Percentiles rank a stretch among this genome's conserved stretches.
Evolutionary conservation across 139 green algal genomes (phyloP).

Genomic region (Chlorella sp.): DNA sequence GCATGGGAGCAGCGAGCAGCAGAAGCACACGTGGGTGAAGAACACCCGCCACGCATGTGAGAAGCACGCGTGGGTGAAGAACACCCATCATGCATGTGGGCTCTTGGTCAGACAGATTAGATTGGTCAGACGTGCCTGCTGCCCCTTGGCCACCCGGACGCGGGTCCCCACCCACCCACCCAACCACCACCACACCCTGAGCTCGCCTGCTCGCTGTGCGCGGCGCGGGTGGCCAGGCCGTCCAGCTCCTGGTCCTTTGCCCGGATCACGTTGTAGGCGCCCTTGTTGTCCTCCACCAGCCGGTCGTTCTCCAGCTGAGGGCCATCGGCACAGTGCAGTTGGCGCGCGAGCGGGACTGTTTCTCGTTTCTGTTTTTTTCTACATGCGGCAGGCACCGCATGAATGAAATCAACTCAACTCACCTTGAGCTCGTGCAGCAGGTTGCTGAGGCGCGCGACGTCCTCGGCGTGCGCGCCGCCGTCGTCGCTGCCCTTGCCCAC

Average conservation of each 20-base stretch:
- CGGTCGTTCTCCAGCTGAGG: slow-evolving; percentile 6
- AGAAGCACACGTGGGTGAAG: no score
- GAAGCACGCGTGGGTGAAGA: no score
- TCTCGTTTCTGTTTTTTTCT: slow-evolving; percentile 4
- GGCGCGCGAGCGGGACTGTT: no score
- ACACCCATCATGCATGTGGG: not conserved
- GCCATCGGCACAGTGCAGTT: no score
- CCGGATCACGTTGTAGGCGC: slow-evolving; percentile 6
- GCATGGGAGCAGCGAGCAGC: no score
- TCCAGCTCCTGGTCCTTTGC: slow-evolving; percentile 46
- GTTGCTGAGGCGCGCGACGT: no score
- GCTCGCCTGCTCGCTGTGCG: not conserved
- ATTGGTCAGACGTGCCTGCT: slow-evolving; percentile 4
- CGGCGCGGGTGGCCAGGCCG: not conserved
- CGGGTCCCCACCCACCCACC: not conserved
- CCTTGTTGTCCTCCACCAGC: slow-evolving; percentile 42
- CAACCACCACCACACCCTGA: not conserved
- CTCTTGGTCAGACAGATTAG: not conserved
- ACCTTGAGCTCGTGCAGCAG: not conserved
- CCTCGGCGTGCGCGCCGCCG: no score
- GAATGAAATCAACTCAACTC: not conserved
- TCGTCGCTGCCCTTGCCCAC: no score
- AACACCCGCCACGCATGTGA: not conserved
- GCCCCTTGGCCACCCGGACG: not conserved
- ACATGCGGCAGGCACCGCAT: not conserved